Conservation (phyloP, 495 filamentous ascomycete genomes). For the Aspergillus egyptiacus region DNA sequence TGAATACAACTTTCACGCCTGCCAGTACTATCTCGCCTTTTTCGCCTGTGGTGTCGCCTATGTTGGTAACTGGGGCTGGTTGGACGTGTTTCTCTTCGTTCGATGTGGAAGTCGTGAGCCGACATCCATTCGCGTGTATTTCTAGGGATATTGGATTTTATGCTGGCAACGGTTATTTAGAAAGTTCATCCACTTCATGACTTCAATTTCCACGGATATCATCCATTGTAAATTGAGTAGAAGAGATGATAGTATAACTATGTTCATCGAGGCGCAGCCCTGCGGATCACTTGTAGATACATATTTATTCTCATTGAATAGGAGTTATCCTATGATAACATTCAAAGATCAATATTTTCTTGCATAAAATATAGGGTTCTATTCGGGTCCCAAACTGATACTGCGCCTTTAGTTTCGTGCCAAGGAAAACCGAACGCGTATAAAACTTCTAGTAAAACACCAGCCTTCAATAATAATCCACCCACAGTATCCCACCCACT, state of each 20-base stretch:
- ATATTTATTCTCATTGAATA: too few species aligned
- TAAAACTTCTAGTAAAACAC: too few species aligned
- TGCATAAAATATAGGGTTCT: too few species aligned
- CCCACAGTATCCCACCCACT: not conserved
- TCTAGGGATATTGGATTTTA: conserved; percentile 15
- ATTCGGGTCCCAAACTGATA: too few species aligned
- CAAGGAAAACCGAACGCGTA: too few species aligned
- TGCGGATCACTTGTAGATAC: too few species aligned
- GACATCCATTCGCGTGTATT: conserved; percentile 19
- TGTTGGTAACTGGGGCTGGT: not conserved
- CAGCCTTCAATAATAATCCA: too few species aligned
- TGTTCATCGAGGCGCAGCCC: too few species aligned
- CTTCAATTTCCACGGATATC: not conserved
- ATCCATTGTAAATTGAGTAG: not conserved
- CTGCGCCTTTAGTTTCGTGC: too few species aligned
- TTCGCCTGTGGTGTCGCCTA: not conserved
- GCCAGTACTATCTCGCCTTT: not conserved
- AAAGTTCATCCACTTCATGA: not conserved
- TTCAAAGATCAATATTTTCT: too few species aligned
- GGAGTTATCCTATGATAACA: too few species aligned
- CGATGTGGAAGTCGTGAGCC: conserved; percentile 1
- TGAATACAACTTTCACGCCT: not conserved
- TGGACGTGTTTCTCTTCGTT: not conserved
- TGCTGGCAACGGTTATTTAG: conserved; percentile 10
- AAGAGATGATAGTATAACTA: too few species aligned